Base-by-base conservation (phyloP, 345 rosid genomes). In the Anastatica hierochuntica region DNA sequence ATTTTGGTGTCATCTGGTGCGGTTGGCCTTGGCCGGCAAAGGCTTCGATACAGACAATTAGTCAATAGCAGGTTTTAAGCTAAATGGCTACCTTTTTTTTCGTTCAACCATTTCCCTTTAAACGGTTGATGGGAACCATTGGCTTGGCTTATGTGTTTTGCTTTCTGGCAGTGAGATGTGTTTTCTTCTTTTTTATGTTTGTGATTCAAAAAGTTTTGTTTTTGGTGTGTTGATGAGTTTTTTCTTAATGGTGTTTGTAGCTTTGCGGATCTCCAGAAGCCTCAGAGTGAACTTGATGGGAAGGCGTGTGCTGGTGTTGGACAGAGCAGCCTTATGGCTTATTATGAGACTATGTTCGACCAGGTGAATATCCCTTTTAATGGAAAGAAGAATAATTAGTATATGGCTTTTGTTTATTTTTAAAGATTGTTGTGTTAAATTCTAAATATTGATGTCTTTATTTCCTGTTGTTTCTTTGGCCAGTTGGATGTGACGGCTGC, bases 301-400 rank as follows among this genome's bases (percentile, higher is more conserved):
- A 94, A 94, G 79, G 99, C 90, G 16, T 94, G 97, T 69, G 99
- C 99, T 16, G 99, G 88, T 67, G 99, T 94, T 64, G 99, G 99
- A 63, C 99, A 94, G 66, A 94, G 81, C 51, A 75, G 94, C 70
- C 83, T 94, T 24, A 88, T 94, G 99, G 89, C 99, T 63, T 72
- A 88, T 37, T 94, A 88, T 67, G 99, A 94, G 78, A 58, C 89
- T 30, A 64, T 94, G 73, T 94, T 94, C 46, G 72, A 75, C 58
- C 89, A 94, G 95, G 85, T 82, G 48, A 41, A n/a, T n/a, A n/a
- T 49, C 63, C 40, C 11, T 8, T 29, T 29, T 29, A 8, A 24
- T 24, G 6, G 27, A 24, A 24, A 29, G 10, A 2, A 5, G 8
- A 21, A 21, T 21, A 21, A 2, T 21, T 21, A 21, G 9, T n/a